Base-by-base conservation (phyloP, 2,329 filamentous ascomycete species). In the Cordyceps militaris region DNA sequence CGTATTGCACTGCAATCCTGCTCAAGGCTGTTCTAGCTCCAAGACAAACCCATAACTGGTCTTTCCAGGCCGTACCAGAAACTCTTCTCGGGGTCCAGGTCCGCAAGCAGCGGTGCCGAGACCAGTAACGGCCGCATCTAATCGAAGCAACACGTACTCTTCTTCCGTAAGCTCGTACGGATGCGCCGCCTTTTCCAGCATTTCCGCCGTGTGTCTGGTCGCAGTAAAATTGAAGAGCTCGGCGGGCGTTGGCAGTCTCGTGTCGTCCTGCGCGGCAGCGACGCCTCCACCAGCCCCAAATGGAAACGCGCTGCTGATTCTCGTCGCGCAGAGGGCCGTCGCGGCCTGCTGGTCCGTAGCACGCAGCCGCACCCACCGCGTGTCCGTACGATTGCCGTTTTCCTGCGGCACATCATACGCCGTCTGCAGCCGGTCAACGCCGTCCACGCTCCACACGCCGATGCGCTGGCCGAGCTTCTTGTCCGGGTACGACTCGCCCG, bases 191-290 rank as follows among this genome's bases (percentile, higher is more conserved):
- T 34, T 36, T 24, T 50, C 28, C 47, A 50, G 30, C 16, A 2
- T 34, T 24, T 34, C 47, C 2, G 28, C 47, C 5, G 47, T 11
- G 30, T 50, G 47, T 26, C 28, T 36, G 2, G 47, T 50, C 4
- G 47, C 34, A 6, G 30, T 38, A 52, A 52, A 43, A 23, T 36
- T 44, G 4, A 38, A 54, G 11, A 43, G 13, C 11, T 13, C 21
- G 28, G 11, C 42, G 72, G 76, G 38, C 70, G 66, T 3, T 30
- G 6, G 5, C 43, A 14, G 24, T 6, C 4, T 24, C 44, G 16
- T 19, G 8, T 36, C n/a, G 3, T 40, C 40, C 40, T 43, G 34
- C 7, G 34, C 34, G 34, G 34, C 34, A 14, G 13, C 13, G 6
- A 14, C 34, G 34, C 34, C 21, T 21, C 40, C 40, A 9, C 11